Base-by-base conservation (phyloP, 176 grass and related monocot species). In the Stipa capillata region DNA sequence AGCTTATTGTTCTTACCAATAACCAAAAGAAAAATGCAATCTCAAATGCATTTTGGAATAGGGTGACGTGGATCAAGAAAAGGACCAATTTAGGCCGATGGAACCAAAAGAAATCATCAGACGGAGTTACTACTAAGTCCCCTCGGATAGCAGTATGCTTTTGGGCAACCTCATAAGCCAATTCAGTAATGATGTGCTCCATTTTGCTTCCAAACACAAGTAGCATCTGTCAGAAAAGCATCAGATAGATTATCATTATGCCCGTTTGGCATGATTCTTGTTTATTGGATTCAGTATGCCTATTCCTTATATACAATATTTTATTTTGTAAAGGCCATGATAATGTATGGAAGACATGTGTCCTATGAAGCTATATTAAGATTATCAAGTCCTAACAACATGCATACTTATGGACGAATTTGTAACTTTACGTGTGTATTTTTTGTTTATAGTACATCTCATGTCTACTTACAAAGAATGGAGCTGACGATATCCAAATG, bases 31-130 rank as follows among this genome's bases (percentile, higher is more conserved):
- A 94, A 17, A 85, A 75, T 72, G 95, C 87, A 71, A 97, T 83
- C 80, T 97, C 89, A 68, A 94, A 97, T 44, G 89, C 89, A 50
- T 97, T 97, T 59, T 94, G 83, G 64, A 98, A 94, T 24, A 93
- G 82, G 52, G 94, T 72, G 23, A 98, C 66, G n/a, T 98, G 95
- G 44, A 98, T 90, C 86, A 98, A 68, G 35, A 89, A 28, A 32
- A 94, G 83, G 18, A 98, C 83, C 9, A 98, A 70, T 68, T 92
- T 89, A 18, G 92, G 95, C 0, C 11, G 40, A 16, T 65, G 61
- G 39, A 94, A 98, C 95, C 92, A 98, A 59, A 98, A 98, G 21
- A 89, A 51, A 33, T 92, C 66, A 39, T 98, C 87, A 0, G 92
- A 98, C 36, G 92, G 92, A 39, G 90, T 64, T 11, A 98, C 92